Conservation (phyloP, 1,284 basidiomycete species). For the Leccinum variabile region DNA sequence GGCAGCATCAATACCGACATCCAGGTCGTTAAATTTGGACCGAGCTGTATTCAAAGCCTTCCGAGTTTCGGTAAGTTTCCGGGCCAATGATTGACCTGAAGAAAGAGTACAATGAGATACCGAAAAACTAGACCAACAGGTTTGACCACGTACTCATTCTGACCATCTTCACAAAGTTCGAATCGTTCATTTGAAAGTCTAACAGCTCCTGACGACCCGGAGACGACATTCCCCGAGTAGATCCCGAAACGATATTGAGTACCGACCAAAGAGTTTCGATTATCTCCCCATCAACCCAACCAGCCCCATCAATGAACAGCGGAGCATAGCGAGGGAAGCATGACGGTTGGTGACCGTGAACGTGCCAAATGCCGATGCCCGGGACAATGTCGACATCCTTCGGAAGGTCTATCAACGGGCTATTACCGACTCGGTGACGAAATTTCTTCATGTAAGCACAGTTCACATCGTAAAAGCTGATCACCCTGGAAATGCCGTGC, state of each 20-base stretch:
- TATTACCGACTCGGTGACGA: background rate
- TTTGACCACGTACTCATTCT: background rate
- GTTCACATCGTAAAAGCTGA: conserved; percentile 17
- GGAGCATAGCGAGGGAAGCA: conserved; percentile 8
- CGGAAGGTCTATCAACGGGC: background rate
- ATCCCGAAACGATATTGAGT: background rate
- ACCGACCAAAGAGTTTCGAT: background rate
- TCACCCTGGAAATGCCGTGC: background rate
- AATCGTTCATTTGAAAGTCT: background rate
- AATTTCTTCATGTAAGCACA: conserved; percentile 15
- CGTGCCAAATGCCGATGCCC: conserved; percentile 16
- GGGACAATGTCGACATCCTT: background rate
- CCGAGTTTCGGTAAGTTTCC: background rate
- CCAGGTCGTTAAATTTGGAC: background rate
- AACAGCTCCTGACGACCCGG: background rate
- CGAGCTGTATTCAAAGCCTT: background rate
- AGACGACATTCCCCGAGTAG: background rate
- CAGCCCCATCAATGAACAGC: background rate
- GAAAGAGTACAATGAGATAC: background rate
- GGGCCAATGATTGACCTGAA: background rate
- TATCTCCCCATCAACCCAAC: background rate
- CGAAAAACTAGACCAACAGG: no score
- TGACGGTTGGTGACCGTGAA: conserved; percentile 8
- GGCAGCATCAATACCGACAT: background rate
- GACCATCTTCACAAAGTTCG: background rate